Percentiles rank a stretch among this genome's conserved stretches.
Evolutionary conservation across 441 rosid species (phyloP).

Genomic region (California macrophylla): DNA sequence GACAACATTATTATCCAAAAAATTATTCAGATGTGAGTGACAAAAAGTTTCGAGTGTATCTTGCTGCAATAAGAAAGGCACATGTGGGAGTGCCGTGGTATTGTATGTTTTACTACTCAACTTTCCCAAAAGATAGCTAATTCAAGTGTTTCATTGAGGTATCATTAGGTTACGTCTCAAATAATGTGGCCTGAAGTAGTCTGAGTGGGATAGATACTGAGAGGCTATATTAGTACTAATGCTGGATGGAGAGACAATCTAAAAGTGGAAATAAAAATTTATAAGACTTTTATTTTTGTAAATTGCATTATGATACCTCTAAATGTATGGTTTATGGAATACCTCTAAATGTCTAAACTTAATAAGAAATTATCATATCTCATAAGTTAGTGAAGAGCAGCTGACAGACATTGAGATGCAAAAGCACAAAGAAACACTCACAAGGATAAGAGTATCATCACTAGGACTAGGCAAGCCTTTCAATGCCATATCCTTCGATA

Average conservation of each 20-base stretch:
- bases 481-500: constrained; percentile 65
- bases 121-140: neutral
- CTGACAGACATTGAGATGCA: constrained; percentile 3
- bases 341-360: neutral
- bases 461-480: constrained; percentile 81
- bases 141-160: neutral
- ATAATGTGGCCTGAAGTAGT: neutral
- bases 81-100: neutral
- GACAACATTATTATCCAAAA: too few species aligned
- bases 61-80: neutral
- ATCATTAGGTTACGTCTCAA: neutral
- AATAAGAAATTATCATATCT: neutral
- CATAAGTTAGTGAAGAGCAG: neutral
- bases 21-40: too few species aligned
- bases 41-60: neutral
- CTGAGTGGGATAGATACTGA: neutral
- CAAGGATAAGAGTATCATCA: constrained; percentile 77
- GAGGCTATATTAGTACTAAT: neutral
- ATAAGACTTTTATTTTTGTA: neutral
- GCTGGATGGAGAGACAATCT: neutral
- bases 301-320: neutral
- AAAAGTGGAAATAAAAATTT: neutral
- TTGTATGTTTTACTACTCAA: neutral
- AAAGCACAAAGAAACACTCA: constrained; percentile 29
- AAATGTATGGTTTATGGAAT: neutral